A percentile compares a stretch with the other conserved stretches of the same genome.
These are phyloP conservation scores for Hypoxylon perforatum DNA, from an alignment of 495 filamentous ascomycete species.

Conservation along the genomic window DNA sequence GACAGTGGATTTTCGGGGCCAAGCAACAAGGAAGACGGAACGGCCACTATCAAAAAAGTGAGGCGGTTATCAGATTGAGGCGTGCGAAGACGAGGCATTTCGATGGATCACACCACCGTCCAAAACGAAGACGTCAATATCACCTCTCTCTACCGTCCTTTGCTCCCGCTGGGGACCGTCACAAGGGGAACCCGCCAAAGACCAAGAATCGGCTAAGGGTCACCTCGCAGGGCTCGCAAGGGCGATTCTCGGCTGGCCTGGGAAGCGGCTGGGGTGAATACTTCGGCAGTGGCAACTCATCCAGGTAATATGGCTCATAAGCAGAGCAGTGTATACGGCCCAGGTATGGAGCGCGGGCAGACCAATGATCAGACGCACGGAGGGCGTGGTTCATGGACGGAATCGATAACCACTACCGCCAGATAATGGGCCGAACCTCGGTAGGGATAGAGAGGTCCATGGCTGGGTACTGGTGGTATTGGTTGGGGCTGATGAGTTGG, in stretches of 20 bases:
- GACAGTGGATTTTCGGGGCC: constrained; percentile 32
- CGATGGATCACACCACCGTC: constrained; percentile 10
- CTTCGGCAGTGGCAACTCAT: constrained; percentile 25
- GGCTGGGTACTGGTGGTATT: constrained; percentile 1
- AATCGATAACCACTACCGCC: constrained; percentile 16
- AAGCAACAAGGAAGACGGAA: constrained; percentile 22
- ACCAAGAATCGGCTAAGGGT: constrained; percentile 14
- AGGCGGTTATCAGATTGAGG: constrained; percentile 25
- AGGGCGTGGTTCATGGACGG: constrained; percentile 28
- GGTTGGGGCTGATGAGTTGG: constrained; percentile 32
- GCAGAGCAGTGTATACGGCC: constrained; percentile 1
- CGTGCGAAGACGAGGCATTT: constrained; percentile 20
- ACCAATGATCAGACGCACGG: constrained; percentile 25
- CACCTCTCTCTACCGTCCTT: constrained; percentile 6
- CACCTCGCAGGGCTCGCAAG: constrained; percentile 20
- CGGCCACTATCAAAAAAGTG: constrained; percentile 28
- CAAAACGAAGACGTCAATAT: constrained; percentile 29
- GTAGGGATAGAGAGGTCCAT: constrained; percentile 24
- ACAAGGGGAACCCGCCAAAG: constrained; percentile 13
- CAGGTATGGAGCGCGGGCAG: constrained; percentile 20
- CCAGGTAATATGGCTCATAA: neutral
- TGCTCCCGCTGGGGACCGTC: constrained; percentile 10
- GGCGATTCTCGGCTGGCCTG: constrained; percentile 31
- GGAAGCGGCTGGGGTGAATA: constrained; percentile 9
- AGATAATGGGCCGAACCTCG: constrained; percentile 36